Conservation (phyloP, 805 yeast genomes). For the Wickerhamomyces subpelliculosus region DNA sequence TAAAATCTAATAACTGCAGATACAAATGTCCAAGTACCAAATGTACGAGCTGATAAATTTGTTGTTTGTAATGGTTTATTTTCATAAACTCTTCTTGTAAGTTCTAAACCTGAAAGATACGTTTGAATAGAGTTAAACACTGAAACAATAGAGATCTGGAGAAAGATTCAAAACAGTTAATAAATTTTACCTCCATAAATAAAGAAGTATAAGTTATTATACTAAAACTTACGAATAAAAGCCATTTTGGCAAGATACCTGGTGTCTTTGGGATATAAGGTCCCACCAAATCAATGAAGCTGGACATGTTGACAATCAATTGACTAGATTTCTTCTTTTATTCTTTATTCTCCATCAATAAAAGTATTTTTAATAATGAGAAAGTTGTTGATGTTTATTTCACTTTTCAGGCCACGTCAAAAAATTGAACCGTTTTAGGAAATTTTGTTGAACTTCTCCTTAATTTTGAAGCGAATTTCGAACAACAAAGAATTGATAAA, state of each 20-base stretch:
- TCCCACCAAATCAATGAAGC: slow-evolving; percentile 26
- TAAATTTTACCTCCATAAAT: too few species aligned
- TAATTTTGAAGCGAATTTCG: too few species aligned
- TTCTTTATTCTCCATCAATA: too few species aligned
- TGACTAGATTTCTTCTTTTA: too few species aligned
- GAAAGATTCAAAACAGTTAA: too few species aligned
- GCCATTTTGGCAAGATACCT: slow-evolving; percentile 71
- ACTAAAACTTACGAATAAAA: slow-evolving; percentile 38
- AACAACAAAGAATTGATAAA: background rate
- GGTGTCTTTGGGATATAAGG: slow-evolving; percentile 34
- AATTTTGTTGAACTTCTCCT: background rate
- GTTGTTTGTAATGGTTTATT: slow-evolving; percentile 54
- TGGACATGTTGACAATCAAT: slow-evolving; percentile 17
- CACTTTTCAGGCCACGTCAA: background rate
- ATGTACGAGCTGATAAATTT: slow-evolving; percentile 83
- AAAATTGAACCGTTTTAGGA: background rate
- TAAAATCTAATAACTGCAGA: slow-evolving; percentile 79
- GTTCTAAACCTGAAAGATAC: slow-evolving; percentile 62
- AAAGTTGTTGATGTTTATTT: background rate
- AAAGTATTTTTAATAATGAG: too few species aligned
- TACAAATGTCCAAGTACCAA: slow-evolving; percentile 95
- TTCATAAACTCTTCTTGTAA: slow-evolving; percentile 78
- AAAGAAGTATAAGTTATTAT: too few species aligned
- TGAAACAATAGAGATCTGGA: slow-evolving; percentile 81
- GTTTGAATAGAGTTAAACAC: slow-evolving; percentile 86